These are phyloP conservation scores for Noccaea bulbosa DNA, from an alignment of 345 rosid genomes.

Conservation along the genomic window DNA sequence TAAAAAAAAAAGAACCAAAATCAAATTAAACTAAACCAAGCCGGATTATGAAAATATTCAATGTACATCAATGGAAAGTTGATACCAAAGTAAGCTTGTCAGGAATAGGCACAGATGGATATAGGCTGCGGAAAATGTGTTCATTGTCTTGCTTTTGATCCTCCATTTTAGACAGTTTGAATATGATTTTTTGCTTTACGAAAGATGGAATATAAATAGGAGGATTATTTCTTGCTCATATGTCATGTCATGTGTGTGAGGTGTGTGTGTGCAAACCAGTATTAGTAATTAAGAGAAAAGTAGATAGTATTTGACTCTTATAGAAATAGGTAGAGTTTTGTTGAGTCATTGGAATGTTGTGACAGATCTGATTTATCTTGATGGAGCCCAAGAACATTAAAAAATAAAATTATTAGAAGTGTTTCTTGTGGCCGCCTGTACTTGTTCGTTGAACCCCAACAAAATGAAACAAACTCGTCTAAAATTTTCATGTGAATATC, in stretches of 20 bases:
- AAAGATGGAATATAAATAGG: conserved; percentile 41
- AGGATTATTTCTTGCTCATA: conserved; percentile 2
- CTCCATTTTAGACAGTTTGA: conserved; percentile 36
- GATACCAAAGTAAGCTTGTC: conserved; percentile 55
- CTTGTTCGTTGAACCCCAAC: no score
- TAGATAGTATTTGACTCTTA: conserved; percentile 29
- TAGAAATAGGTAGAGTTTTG: conserved; percentile 38
- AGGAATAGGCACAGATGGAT: conserved; percentile 67
- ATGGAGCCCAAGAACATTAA: neutral
- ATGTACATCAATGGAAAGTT: no score
- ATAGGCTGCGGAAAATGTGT: conserved; percentile 65
- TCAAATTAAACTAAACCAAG: no score
- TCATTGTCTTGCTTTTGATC: conserved; percentile 46
- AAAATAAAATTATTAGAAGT: neutral
- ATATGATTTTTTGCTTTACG: conserved; percentile 18
- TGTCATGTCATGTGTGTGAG: conserved; percentile 29
- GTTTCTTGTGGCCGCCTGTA: neutral
- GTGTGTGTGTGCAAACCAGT: conserved; percentile 21
- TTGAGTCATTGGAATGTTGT: conserved; percentile 38
- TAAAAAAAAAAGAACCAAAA: no score
- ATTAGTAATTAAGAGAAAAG: conserved; percentile 31
- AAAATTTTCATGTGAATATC: no score
- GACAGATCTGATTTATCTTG: neutral
- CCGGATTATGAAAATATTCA: no score
- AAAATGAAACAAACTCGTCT: no score